Evolutionary conservation across 352 stramenopile species (phyloP), one percentile per base, ranked within the genome.

Genomic region (Globisporangium viniferum): DNA sequence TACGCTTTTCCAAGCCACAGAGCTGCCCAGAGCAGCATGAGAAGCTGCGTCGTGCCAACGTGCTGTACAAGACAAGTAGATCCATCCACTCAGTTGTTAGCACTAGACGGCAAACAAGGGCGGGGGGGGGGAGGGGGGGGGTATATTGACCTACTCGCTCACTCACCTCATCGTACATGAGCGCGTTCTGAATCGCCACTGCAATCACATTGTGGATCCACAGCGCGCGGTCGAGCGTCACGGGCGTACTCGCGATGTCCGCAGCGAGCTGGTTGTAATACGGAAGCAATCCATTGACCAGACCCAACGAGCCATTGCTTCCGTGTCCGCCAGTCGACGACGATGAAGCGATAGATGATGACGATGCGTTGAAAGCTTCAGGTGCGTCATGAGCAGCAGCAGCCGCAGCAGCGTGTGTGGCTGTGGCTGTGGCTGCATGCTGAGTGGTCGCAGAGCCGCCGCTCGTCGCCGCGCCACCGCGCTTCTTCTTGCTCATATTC

Each of bases 101-200:
- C 35, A 46, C 6, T 20, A 46, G 4, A 46, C 20, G 39, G 12
- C 3, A 46, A 20, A 14, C 14, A 46, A 20, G 39, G 4, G 14
- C 39, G 39, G 39, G 39, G 24, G 24, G 24, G 24, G 24, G 39
- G 39, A 0, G 24, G 24, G 24, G 39, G 39, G 18, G 2, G 12
- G 39, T 31, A 12, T 12, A 20, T 14, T 39, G n/a, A 46, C 18
- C 31, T 15, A 65, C 27, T 39, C 41, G 15, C 12, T 29, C 4
- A 53, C 66, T 22, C 71, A 90, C 81, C 77, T 75, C 33, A 20
- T 82, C 71, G 46, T 75, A 73, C 68, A 88, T 74, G n/a, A 86
- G 59, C 15, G 57, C 59, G 54, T 88, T 84, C 29, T 85, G 66
- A 14, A 88, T 59, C 3, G 66, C 57, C 6, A 87, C 36, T 1